phyloP scores from a whole-genome alignment of 208 protist genomes.

The Crithidia bombi region DNA sequence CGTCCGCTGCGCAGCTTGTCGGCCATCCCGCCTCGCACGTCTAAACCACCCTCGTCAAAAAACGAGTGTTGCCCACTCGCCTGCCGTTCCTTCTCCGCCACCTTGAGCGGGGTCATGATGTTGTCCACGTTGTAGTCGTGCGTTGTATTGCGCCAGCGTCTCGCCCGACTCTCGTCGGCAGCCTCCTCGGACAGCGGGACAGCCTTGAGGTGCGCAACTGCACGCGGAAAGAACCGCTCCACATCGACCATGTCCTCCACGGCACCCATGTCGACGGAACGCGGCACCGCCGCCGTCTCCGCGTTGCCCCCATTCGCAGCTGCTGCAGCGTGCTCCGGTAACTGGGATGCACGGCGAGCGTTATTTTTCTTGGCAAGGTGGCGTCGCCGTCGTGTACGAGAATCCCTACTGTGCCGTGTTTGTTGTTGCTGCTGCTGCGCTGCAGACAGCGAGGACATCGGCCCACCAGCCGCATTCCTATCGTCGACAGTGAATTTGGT shows the following conservation, averaged over 20 bases:
- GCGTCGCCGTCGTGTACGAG: neutral
- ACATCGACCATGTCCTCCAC: conserved; percentile 59
- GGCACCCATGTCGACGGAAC: conserved; percentile 56
- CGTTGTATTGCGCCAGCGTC: conserved; percentile 61
- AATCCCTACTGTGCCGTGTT: neutral
- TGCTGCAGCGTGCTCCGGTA: neutral
- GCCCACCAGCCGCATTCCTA: no score
- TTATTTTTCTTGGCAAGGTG: neutral
- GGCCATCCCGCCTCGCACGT: conserved; percentile 58
- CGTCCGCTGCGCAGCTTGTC: conserved; percentile 24
- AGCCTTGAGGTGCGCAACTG: conserved; percentile 71
- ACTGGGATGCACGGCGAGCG: neutral
- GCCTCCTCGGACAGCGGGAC: conserved; percentile 27
- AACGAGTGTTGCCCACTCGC: conserved; percentile 46
- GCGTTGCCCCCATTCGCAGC: neutral
- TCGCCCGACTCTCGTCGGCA: conserved; percentile 35
- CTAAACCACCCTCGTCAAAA: conserved; percentile 80
- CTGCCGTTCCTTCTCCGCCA: conserved; percentile 23
- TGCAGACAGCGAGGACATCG: neutral
- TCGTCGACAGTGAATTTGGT: no score
- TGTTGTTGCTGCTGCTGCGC: neutral
- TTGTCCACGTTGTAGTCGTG: conserved; percentile 69
- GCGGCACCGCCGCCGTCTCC: conserved; percentile 15
- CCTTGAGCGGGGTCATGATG: conserved; percentile 21
- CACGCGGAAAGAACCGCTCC: conserved; percentile 69